phyloP scores from a whole-genome alignment of 176 grass and related monocot genomes.

The Hyparrhenia diplandra region DNA sequence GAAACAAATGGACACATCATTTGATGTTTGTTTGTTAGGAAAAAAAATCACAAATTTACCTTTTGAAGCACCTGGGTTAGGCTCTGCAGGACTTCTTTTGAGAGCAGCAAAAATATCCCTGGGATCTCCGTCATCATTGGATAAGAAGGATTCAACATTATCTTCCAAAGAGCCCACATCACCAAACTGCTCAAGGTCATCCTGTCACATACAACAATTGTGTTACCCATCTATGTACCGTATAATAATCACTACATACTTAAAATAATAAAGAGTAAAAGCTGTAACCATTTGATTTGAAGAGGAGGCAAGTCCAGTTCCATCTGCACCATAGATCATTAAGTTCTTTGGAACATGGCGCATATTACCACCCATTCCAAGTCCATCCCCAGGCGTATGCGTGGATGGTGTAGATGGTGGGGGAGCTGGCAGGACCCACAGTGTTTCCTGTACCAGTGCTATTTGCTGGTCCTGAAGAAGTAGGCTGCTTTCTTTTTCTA shows the following conservation, averaged over 20 bases:
- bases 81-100: slow-evolving; percentile 61
- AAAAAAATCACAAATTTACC: slow-evolving; percentile 32
- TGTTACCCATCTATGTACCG: slow-evolving; percentile 20
- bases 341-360: slow-evolving; percentile 70
- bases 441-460: slow-evolving; percentile 97
- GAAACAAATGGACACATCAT: slow-evolving; percentile 10
- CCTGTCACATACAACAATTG: slow-evolving; percentile 41
- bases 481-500: slow-evolving; percentile 95
- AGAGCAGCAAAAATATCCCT: slow-evolving; percentile 91
- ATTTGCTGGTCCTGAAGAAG: slow-evolving; percentile 91
- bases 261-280: slow-evolving; percentile 36
- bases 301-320: slow-evolving; percentile 83
- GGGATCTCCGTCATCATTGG: slow-evolving; percentile 80
- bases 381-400: slow-evolving; percentile 73
- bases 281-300: slow-evolving; percentile 91
- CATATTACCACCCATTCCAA: slow-evolving; percentile 62
- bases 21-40: background rate
- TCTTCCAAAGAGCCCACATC: slow-evolving; percentile 91
- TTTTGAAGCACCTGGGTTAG: slow-evolving; percentile 59
- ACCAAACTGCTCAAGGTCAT: slow-evolving; percentile 94
- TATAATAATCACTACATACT: background rate
- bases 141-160: slow-evolving; percentile 97
- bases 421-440: slow-evolving; percentile 73
- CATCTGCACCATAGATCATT: slow-evolving; percentile 89
- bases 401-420: slow-evolving; percentile 92